Evolutionary conservation across 2,329 filamentous ascomycete species (phyloP), one percentile per base, ranked within the genome.

Genomic region (Alternaria brassicicola): DNA sequence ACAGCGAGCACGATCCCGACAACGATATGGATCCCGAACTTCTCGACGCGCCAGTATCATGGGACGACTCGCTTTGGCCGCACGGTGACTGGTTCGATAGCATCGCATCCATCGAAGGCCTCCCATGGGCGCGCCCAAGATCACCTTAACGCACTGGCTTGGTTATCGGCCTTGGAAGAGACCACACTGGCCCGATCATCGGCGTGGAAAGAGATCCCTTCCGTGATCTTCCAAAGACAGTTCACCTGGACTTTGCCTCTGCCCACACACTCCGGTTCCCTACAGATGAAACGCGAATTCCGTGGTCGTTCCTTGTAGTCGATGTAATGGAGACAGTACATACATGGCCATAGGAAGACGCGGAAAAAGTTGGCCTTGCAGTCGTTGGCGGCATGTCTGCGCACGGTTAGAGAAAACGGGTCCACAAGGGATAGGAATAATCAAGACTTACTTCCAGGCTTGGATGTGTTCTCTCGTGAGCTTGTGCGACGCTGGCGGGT

Each of bases 261-360:
- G 3, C 52, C 57, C 3, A 51, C 17, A 38, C 52, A 56, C 2
- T 30, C n/a, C 2, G 23, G 21, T 2, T 46, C 33, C 10, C 23
- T 12, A 25, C 57, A 59, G 4, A 28, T 28, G 21, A 59, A 59
- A 12, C 33, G 19, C 17, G 41, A 19, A 13, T 21, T 30, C 9
- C 35, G n/a, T 4, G 30, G 31, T 21, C 25, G 35, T 12, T 30
- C 6, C 10, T 4, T 12, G 13, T 30, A 23, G 13, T 55, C 52
- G 13, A 52, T 47, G 17, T 23, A 31, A 2, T 3, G 21, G 4
- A 25, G 36, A 13, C 57, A 59, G 23, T 59, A 59, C 52, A 59
- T 59, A 41, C 57, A 59, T 2, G 57, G 52, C 57, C 57, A 59
- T n/a, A 31, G 9, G 3, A 42, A 19, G 8, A 47, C 23, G 28